Evolutionary conservation across 2,329 filamentous ascomycete genomes (phyloP).

Genomic region (Epichloe aotearoae): DNA sequence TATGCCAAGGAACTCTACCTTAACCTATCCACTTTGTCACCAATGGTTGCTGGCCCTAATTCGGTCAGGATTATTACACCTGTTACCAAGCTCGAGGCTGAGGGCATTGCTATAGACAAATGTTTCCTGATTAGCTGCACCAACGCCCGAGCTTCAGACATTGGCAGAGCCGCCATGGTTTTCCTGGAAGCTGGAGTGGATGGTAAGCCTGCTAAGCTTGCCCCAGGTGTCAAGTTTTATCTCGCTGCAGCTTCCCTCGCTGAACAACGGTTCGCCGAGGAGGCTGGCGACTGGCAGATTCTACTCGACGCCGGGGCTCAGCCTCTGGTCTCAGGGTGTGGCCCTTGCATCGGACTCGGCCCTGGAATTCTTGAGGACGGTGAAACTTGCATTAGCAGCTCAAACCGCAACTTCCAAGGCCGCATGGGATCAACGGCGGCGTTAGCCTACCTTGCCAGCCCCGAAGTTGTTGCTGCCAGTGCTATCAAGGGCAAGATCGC

Average conservation of each 20-base stretch:
- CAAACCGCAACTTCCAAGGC: constrained; percentile 84
- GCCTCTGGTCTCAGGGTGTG: constrained; percentile 52
- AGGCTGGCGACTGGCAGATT: constrained; percentile 72
- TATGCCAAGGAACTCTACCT: constrained; percentile 79
- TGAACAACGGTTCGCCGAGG: constrained; percentile 68
- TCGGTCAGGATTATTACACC: constrained; percentile 80
- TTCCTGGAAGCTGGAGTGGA: constrained; percentile 55
- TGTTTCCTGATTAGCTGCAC: constrained; percentile 87
- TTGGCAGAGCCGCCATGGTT: constrained; percentile 39
- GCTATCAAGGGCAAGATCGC: constrained; percentile 60
- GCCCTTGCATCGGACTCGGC: constrained; percentile 75
- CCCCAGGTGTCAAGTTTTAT: constrained; percentile 69
- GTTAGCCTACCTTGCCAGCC: constrained; percentile 59
- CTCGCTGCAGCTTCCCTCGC: constrained; percentile 72
- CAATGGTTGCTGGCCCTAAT: constrained; percentile 78
- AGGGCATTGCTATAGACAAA: constrained; percentile 68
- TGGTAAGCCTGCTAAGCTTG: constrained; percentile 55
- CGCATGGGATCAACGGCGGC: constrained; percentile 24
- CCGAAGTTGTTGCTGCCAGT: constrained; percentile 85
- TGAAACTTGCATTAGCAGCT: constrained; percentile 75
- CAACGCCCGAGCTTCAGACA: constrained; percentile 67
- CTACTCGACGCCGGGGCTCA: constrained; percentile 50
- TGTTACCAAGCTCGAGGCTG: constrained; percentile 54
- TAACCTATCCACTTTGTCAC: constrained; percentile 70
- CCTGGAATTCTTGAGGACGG: constrained; percentile 65